Conservation (phyloP, 2,329 filamentous ascomycete genomes). For the Clarireedia homoeocarpa region DNA sequence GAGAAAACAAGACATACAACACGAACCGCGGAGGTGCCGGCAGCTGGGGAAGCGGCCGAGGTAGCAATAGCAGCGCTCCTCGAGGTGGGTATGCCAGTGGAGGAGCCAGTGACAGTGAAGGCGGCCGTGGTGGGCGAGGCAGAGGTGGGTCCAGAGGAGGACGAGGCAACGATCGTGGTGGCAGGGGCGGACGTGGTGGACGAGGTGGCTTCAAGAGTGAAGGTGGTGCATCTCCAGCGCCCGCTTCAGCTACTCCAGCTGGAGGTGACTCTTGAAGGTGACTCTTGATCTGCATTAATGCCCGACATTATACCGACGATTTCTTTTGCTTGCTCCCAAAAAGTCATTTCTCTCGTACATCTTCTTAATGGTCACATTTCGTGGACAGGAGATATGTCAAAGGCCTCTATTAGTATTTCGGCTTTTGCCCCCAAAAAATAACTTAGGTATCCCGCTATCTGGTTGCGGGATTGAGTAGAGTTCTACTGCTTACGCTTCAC, state of each 20-base stretch:
- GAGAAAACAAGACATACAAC: slow-evolving; percentile 46
- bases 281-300: slow-evolving; percentile 16
- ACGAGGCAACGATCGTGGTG: slow-evolving; percentile 46
- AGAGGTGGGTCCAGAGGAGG: slow-evolving; percentile 45
- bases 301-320: neutral
- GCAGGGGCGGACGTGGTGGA: slow-evolving; percentile 47
- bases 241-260: slow-evolving; percentile 41
- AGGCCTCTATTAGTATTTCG: slow-evolving; percentile 19
- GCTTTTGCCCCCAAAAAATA: slow-evolving; percentile 16
- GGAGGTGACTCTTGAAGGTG: slow-evolving; percentile 24
- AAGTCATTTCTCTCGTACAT: slow-evolving; percentile 27
- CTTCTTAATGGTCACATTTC: slow-evolving; percentile 27
- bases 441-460: slow-evolving; percentile 18
- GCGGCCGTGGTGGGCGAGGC: slow-evolving; percentile 46
- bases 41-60: slow-evolving; percentile 59
- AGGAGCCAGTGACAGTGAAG: slow-evolving; percentile 67
- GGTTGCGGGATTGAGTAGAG: slow-evolving; percentile 27
- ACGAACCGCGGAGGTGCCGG: slow-evolving; percentile 57
- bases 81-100: slow-evolving; percentile 79
- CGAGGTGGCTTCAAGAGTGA: slow-evolving; percentile 52
- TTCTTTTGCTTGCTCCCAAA: slow-evolving; percentile 24
- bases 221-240: slow-evolving; percentile 37
- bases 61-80: slow-evolving; percentile 44
- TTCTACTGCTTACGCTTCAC: slow-evolving; percentile 30
- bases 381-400: slow-evolving; percentile 24